phyloP scores from a whole-genome alignment of 352 stramenopile species.

The Globisporangium orthogonon region DNA sequence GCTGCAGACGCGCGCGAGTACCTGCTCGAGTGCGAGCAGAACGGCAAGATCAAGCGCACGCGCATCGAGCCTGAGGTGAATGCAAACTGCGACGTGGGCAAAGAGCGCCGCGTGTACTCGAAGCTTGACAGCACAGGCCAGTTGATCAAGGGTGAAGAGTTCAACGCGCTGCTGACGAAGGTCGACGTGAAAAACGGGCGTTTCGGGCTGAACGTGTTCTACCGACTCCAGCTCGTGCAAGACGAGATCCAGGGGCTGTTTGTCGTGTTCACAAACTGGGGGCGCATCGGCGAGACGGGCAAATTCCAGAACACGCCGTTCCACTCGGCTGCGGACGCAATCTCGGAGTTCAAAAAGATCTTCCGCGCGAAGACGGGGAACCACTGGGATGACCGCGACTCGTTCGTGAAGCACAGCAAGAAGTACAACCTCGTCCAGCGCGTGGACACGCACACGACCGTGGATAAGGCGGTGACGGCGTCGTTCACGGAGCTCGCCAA shows the following conservation, averaged over 20 bases:
- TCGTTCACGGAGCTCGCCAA: conserved; percentile 41
- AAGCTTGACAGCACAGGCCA: conserved; percentile 21
- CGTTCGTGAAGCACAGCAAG: conserved; percentile 51
- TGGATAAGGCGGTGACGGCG: conserved; percentile 47
- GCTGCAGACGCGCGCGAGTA: conserved; percentile 42
- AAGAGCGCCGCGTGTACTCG: conserved; percentile 33
- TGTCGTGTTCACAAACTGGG: conserved; percentile 80
- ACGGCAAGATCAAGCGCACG: conserved; percentile 50
- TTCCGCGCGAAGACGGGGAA: conserved; percentile 77
- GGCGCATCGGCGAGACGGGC: conserved; percentile 58
- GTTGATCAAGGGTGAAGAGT: conserved; percentile 29
- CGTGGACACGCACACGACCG: conserved; percentile 42
- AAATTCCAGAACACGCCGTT: conserved; percentile 82
- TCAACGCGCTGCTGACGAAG: conserved; percentile 59
- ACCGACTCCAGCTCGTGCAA: conserved; percentile 61
- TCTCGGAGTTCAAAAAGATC: conserved; percentile 79
- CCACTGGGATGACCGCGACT: conserved; percentile 36
- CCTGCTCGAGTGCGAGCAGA: conserved; percentile 37
- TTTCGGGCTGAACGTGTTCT: conserved; percentile 76
- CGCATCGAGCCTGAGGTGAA: conserved; percentile 39
- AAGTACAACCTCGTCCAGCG: conserved; percentile 79
- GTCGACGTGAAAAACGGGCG: conserved; percentile 67
- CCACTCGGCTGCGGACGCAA: conserved; percentile 34
- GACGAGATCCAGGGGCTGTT: conserved; percentile 65
- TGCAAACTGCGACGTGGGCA: conserved; percentile 51